Evolutionary conservation across 352 stramenopile species (phyloP), one percentile per base, ranked within the genome.

Genomic region (Phytophthora multivora): DNA sequence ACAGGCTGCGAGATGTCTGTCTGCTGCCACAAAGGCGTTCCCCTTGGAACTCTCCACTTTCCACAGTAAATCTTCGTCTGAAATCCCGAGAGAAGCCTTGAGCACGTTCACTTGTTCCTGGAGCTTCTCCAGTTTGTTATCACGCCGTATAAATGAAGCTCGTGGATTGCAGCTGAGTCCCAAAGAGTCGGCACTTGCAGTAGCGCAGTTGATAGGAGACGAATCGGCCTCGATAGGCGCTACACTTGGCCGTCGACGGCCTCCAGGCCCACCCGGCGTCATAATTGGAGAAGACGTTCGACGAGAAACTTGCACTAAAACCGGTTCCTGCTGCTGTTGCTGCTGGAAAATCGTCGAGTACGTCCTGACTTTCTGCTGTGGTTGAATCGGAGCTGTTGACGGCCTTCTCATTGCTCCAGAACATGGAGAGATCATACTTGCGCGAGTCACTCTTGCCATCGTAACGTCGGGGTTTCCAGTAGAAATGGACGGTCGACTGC

Each of bases 51-150:
- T 90, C 45, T 93, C 82, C 23, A 93, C 78, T 55, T 89, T 89
- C 84, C 82, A 93, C 41, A 87, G 71, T 25, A 93, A 69, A 16
- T 93, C 84, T 66, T 93, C 84, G 11, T 93, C 84, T 8, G 79
- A 88, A 16, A 93, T 72, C 3, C 84, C 84, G 3, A 93, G 66
- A 15, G 77, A 80, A 12, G 81, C 85, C 43, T 93, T 93, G 18
- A 93, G 68, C 7, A 93, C 77, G 5, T 77, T 82, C 47, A 93
- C 75, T 38, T 93, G 84, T 57, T 93, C 84, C 21, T 89, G 72
- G 4, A 93, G 65, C 25, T 75, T 72, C 49, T 89, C 76, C 41
- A 90, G 71, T 35, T 86, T 86, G 51, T 74, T 82, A 31, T 88
- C 74, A 19, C 74, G 75, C 11, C 80, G 71, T 25, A 74, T 43